Base-by-base conservation (phyloP, 345 rosid genomes). In the Rubroshorea leprosula region DNA sequence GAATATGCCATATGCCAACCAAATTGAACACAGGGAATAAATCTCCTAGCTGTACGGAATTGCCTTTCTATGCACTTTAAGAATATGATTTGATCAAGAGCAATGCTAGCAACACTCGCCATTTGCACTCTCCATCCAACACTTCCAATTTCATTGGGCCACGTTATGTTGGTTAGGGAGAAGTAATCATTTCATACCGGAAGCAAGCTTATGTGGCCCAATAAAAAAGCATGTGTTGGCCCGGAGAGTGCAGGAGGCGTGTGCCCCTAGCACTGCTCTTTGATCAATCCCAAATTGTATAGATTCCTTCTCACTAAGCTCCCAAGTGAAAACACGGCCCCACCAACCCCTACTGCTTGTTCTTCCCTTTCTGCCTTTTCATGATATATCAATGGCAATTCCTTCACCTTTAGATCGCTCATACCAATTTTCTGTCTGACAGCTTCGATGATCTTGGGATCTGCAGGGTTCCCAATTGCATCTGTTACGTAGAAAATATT, bases 221-320 rank as follows among this genome's bases (percentile, higher is more conserved):
- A n/a, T n/a, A n/a, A n/a, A n/a, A n/a, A n/a, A n/a, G n/a, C n/a
- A n/a, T n/a, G n/a, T n/a, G n/a, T n/a, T n/a, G n/a, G n/a, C n/a
- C n/a, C n/a, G n/a, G n/a, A n/a, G n/a, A n/a, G n/a, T n/a, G n/a
- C n/a, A n/a, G n/a, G n/a, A n/a, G n/a, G n/a, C n/a, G n/a, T n/a
- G n/a, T n/a, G n/a, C n/a, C n/a, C n/a, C n/a, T n/a, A n/a, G n/a
- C n/a, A n/a, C n/a, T n/a, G n/a, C n/a, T n/a, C n/a, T n/a, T n/a
- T n/a, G n/a, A n/a, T 80, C 59, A 87, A 60, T 59, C 99, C 99
- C 74, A 93, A 70, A 77, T 72, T 81, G 86, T 79, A 83, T 0
- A 93, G 80, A 72, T 93, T 93, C 88, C 74, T 85, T 70, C 81
- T 83, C 60, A 93, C 91, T 43, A 93, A 49, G 75, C 96, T 85